phyloP scores from a whole-genome alignment of 1,284 basidiomycete species.

The Microbotryomycetes sp. region DNA sequence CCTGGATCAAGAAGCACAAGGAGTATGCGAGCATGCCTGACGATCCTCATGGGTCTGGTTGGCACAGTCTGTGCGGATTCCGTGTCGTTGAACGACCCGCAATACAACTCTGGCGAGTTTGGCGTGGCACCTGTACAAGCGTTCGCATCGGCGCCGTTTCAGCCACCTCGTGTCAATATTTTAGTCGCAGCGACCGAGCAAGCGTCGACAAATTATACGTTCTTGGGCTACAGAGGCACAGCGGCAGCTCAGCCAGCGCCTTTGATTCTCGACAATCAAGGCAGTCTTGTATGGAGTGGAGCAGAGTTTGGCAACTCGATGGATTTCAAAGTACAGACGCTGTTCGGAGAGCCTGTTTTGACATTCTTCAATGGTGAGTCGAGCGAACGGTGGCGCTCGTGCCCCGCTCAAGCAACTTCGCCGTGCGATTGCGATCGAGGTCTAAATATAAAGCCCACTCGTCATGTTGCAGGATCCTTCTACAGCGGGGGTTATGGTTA shows the following conservation, averaged over 20 bases:
- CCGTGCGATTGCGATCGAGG: no score
- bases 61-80: no score
- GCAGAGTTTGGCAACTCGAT: constrained; percentile 11
- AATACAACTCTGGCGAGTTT: neutral
- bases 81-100: no score
- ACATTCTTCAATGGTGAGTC: constrained; percentile 4
- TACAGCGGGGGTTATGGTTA: constrained; percentile 7
- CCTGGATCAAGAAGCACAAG: no score
- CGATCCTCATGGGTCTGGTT: no score
- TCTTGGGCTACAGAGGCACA: constrained; percentile 7
- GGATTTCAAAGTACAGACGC: constrained; percentile 8
- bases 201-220: neutral
- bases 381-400: no score
- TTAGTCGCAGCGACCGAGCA: neutral
- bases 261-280: constrained; percentile 6
- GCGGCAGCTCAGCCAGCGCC: constrained; percentile 4
- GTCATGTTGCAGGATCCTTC: neutral
- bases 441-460: no score
- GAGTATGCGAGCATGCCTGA: no score
- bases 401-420: no score
- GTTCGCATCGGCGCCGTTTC: neutral
- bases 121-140: constrained; percentile 8
- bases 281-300: neutral
- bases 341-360: constrained; percentile 10
- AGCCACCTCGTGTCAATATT: constrained; percentile 4